Evolutionary conservation across 1,284 basidiomycete species (phyloP).

Genomic region (Macrocystidia cucumis): DNA sequence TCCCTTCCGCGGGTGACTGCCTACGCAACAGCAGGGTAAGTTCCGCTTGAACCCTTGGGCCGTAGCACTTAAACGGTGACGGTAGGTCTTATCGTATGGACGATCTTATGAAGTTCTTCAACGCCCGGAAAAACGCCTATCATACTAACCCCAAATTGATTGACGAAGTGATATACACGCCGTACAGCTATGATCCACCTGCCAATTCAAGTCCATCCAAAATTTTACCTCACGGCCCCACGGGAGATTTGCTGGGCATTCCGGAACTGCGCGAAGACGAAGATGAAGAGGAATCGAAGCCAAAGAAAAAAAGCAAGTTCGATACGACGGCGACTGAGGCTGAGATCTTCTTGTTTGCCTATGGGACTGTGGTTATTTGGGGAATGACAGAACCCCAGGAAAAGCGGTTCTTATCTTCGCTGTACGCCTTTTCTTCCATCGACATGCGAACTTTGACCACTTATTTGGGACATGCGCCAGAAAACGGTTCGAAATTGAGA

Average conservation of each 20-base stretch:
- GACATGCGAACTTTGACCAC: neutral
- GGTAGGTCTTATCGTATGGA: slow-evolving; percentile 80
- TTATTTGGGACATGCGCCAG: slow-evolving; percentile 30
- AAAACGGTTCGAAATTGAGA: slow-evolving; percentile 90
- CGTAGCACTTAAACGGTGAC: slow-evolving; percentile 4
- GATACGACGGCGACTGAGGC: slow-evolving; percentile 62
- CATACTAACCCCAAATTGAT: slow-evolving; percentile 78
- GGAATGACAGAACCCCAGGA: slow-evolving; percentile 94
- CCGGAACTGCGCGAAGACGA: slow-evolving; percentile 48
- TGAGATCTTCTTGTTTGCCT: slow-evolving; percentile 91
- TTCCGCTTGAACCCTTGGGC: neutral
- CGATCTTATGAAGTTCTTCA: slow-evolving; percentile 84
- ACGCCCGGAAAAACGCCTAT: slow-evolving; percentile 74
- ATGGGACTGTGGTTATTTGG: slow-evolving; percentile 94
- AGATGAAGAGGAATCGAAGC: slow-evolving; percentile 22
- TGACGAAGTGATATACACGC: slow-evolving; percentile 79
- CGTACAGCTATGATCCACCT: slow-evolving; percentile 65
- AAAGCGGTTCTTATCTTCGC: slow-evolving; percentile 78
- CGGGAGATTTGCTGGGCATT: slow-evolving; percentile 67
- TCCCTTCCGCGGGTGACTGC: slow-evolving; percentile 92
- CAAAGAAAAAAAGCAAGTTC: slow-evolving; percentile 53
- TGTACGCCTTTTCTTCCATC: slow-evolving; percentile 45
- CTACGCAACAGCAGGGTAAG: slow-evolving; percentile 86
- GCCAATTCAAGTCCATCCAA: slow-evolving; percentile 14
- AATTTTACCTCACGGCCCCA: slow-evolving; percentile 22